Percentiles rank a stretch among this genome's conserved stretches.
These are phyloP conservation scores for Nevesoporus exiguus DNA, from an alignment of 768 basidiomycete species.

Conservation along the genomic window DNA sequence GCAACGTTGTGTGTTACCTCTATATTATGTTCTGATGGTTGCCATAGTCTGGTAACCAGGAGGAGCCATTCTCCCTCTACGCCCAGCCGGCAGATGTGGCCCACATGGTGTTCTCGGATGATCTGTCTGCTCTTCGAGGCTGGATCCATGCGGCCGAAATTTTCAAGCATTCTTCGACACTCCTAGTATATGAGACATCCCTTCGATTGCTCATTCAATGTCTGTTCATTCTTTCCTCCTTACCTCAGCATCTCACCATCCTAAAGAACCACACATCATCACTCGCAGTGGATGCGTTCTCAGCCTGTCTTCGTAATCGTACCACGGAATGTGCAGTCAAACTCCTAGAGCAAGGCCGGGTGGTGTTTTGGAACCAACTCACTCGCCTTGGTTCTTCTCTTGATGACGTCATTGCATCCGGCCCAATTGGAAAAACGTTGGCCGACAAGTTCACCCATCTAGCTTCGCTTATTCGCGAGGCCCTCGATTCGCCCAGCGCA, in stretches of 20 bases:
- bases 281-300: too few species aligned
- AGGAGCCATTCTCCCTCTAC: too few species aligned
- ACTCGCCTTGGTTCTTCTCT: background rate
- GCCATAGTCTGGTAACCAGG: too few species aligned
- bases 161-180: background rate
- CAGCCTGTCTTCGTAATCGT: background rate
- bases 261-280: background rate
- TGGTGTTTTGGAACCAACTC: too few species aligned
- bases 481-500: background rate
- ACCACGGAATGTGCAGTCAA: background rate
- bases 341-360: background rate
- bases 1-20: too few species aligned
- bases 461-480: background rate
- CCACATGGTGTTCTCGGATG: background rate
- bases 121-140: background rate
- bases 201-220: background rate
- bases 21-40: too few species aligned
- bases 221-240: background rate
- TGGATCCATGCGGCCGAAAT: background rate
- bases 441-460: background rate
- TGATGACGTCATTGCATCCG: background rate
- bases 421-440: background rate
- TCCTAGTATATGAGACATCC: background rate
- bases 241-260: background rate
- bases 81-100: background rate